phyloP scores from a whole-genome alignment of 2,329 filamentous ascomycete species.

The Geosmithia putterillii region DNA sequence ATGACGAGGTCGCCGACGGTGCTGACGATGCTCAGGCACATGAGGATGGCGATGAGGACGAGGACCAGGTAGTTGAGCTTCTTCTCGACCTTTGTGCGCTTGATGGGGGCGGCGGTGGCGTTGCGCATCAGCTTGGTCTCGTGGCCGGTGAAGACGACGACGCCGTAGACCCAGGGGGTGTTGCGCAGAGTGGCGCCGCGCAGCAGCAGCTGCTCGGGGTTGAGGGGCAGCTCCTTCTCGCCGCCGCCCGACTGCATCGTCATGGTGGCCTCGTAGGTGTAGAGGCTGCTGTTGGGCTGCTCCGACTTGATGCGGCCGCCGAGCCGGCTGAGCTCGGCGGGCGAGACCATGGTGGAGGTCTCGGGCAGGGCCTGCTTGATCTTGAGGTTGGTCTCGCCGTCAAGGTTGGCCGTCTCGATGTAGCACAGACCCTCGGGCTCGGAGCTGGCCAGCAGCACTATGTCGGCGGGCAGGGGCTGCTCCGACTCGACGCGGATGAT shows the following conservation, averaged over 20 bases:
- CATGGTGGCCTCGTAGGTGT: slow-evolving; percentile 93
- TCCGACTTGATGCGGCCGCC: slow-evolving; percentile 84
- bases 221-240: slow-evolving; percentile 82
- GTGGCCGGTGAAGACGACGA: slow-evolving; percentile 87
- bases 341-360: slow-evolving; percentile 76
- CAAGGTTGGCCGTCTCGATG: slow-evolving; percentile 95
- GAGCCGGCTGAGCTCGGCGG: slow-evolving; percentile 72
- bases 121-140: slow-evolving; percentile 99
- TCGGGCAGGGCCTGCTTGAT: slow-evolving; percentile 97
- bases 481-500: slow-evolving; percentile 90
- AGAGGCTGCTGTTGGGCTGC: slow-evolving; percentile 95
- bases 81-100: slow-evolving; percentile 88
- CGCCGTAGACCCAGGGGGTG: slow-evolving; percentile 91
- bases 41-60: slow-evolving; percentile 73
- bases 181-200: slow-evolving; percentile 90
- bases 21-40: slow-evolving; percentile 76
- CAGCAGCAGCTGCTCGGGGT: slow-evolving; percentile 84
- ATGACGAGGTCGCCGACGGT: slow-evolving; percentile 83
- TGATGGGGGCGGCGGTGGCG: slow-evolving; percentile 92
- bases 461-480: slow-evolving; percentile 84
- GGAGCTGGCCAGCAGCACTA: slow-evolving; percentile 85
- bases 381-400: slow-evolving; percentile 96
- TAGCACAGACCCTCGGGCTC: slow-evolving; percentile 97
- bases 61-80: slow-evolving; percentile 91
- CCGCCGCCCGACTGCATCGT: slow-evolving; percentile 83